These are phyloP conservation scores for Crataegus laevigata DNA, from an alignment of 306 rosid genomes.

Conservation along the genomic window DNA sequence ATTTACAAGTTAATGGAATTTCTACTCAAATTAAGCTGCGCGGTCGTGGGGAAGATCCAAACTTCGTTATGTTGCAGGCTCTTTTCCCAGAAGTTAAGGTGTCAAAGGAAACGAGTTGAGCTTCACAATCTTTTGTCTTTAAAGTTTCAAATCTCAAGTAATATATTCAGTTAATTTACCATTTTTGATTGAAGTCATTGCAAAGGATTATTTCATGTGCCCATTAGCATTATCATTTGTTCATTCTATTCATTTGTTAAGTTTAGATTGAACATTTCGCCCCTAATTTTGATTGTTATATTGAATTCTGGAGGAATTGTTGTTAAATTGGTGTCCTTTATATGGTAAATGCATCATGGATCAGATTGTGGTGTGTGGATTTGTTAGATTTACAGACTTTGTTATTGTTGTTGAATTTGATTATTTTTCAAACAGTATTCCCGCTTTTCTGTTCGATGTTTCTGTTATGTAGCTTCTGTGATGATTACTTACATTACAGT, in stretches of 20 bases:
- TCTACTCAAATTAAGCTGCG: neutral
- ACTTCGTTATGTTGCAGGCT: neutral
- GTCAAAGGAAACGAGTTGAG: neutral
- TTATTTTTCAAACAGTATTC: too few species aligned
- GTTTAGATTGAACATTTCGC: too few species aligned
- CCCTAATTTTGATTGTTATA: too few species aligned
- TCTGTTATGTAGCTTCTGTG: too few species aligned
- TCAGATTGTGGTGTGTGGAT: too few species aligned
- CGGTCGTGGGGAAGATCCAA: neutral
- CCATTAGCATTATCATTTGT: too few species aligned
- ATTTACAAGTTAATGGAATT: neutral
- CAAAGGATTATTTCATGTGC: neutral
- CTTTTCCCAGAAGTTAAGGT: neutral
- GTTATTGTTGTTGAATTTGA: too few species aligned
- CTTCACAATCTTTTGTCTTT: neutral
- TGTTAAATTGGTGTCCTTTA: neutral
- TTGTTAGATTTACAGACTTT: too few species aligned
- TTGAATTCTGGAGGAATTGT: neutral
- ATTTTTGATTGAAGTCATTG: neutral
- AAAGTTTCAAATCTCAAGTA: neutral
- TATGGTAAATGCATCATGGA: too few species aligned
- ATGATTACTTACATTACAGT: too few species aligned
- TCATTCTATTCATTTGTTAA: too few species aligned
- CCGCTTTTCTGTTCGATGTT: too few species aligned
- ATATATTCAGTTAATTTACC: neutral